phyloP scores from a whole-genome alignment of 2,329 filamentous ascomycete genomes.

The Fusarium proliferatum region DNA sequence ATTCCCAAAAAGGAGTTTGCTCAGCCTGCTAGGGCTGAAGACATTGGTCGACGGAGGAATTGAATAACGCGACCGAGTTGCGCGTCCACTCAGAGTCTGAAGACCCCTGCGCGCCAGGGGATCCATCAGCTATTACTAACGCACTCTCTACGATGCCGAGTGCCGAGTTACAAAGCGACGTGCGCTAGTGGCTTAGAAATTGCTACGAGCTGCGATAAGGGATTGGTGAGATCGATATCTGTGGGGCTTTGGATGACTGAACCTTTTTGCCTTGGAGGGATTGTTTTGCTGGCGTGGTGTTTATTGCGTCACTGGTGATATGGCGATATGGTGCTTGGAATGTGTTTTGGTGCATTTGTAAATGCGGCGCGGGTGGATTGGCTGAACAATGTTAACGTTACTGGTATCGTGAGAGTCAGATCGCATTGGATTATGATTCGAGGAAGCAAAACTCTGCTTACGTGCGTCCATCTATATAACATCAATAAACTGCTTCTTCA shows the following conservation, averaged over 20 bases:
- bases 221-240: neutral
- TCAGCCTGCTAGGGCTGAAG: neutral
- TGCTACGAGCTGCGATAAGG: neutral
- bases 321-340: neutral
- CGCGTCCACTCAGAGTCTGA: neutral
- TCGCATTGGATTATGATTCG: neutral
- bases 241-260: neutral
- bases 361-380: neutral
- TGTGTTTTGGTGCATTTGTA: neutral
- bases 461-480: neutral
- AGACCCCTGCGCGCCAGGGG: neutral
- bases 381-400: neutral
- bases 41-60: neutral
- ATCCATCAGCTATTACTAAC: neutral
- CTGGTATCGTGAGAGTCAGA: neutral
- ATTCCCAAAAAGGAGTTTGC: neutral
- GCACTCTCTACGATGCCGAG: neutral
- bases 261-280: neutral
- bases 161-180: neutral
- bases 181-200: neutral
- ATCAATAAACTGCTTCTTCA: neutral
- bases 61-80: conserved; percentile 1
- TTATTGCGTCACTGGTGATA: neutral
- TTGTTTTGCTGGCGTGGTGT: neutral
- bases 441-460: neutral